A percentile compares a stretch with the other conserved stretches of the same genome.
Evolutionary conservation across 2,329 filamentous ascomycete species (phyloP).

Genomic region (Colletotrichum incanum): DNA sequence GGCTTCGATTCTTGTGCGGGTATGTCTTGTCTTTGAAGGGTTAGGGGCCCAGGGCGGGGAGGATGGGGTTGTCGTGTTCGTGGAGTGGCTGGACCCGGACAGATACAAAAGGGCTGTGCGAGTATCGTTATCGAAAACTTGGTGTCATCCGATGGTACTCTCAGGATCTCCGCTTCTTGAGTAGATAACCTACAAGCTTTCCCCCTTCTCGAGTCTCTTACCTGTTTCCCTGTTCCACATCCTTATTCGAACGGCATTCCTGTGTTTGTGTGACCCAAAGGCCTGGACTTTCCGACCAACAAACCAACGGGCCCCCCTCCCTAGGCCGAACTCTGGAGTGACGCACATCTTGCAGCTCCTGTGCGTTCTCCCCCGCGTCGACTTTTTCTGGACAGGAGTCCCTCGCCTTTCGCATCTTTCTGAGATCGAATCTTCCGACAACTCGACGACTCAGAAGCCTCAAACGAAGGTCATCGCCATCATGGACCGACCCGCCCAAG

Average conservation of each 20-base stretch:
- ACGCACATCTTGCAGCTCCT: slow-evolving; percentile 30
- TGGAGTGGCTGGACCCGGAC: not conserved
- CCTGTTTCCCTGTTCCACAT: not conserved
- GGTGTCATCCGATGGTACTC: slow-evolving; percentile 28
- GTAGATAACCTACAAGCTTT: slow-evolving; percentile 6
- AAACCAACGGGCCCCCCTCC: not conserved
- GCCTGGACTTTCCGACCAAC: not conserved
- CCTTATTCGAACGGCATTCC: slow-evolving; percentile 12
- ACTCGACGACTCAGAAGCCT: not conserved
- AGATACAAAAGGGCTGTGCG: slow-evolving; percentile 20
- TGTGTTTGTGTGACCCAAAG: not conserved
- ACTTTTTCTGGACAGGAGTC: not conserved
- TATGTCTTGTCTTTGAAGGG: slow-evolving; percentile 22
- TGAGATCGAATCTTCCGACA: not conserved
- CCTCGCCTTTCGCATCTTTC: not conserved
- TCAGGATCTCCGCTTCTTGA: slow-evolving; percentile 9
- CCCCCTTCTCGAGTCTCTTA: not conserved
- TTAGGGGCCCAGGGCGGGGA: not conserved
- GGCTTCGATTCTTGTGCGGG: not conserved
- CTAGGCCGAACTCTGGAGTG: slow-evolving; percentile 12
- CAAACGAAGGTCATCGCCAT: not conserved
- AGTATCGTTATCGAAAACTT: slow-evolving; percentile 17
- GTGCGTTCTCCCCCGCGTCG: not conserved
- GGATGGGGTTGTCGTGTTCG: not conserved
- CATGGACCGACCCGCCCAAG: slow-evolving; percentile 31